Conservation (phyloP, 495 filamentous ascomycete genomes). For the Neurospora sp. region DNA sequence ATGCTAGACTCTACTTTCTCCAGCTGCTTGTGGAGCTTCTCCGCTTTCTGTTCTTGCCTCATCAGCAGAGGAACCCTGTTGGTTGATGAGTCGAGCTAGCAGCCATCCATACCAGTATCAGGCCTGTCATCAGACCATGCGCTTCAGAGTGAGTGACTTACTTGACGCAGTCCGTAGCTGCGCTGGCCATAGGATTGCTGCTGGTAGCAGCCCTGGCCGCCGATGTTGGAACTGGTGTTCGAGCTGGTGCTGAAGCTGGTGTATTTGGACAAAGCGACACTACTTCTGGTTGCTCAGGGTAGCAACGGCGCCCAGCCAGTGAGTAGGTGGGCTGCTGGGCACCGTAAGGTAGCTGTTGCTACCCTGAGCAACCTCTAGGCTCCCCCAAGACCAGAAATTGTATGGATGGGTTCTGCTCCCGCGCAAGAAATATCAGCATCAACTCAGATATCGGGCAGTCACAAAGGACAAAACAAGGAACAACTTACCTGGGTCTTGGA, state of each 20-base stretch:
- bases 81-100: not conserved
- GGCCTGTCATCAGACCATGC: not conserved
- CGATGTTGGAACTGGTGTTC: not conserved
- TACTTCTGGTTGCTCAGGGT: not conserved
- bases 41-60: constrained; percentile 34
- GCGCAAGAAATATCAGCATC: not conserved
- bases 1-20: constrained; percentile 43
- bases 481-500: not conserved
- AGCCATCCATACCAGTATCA: not conserved
- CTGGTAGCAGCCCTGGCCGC: not conserved
- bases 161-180: not conserved
- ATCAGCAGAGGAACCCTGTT: constrained; percentile 17
- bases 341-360: too few species aligned
- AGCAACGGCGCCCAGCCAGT: not conserved
- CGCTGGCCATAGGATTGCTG: not conserved
- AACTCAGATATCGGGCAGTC: not conserved
- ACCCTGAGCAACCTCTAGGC: not conserved
- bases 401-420: not conserved
- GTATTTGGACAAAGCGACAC: not conserved
- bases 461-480: not conserved
- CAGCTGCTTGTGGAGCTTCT: constrained; percentile 39
- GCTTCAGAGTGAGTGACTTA: not conserved
- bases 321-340: too few species aligned
- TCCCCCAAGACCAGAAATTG: not conserved
- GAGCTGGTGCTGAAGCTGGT: not conserved